These are phyloP conservation scores for Artemisia annua DNA, from an alignment of 129 eudicot species.

Conservation along the genomic window DNA sequence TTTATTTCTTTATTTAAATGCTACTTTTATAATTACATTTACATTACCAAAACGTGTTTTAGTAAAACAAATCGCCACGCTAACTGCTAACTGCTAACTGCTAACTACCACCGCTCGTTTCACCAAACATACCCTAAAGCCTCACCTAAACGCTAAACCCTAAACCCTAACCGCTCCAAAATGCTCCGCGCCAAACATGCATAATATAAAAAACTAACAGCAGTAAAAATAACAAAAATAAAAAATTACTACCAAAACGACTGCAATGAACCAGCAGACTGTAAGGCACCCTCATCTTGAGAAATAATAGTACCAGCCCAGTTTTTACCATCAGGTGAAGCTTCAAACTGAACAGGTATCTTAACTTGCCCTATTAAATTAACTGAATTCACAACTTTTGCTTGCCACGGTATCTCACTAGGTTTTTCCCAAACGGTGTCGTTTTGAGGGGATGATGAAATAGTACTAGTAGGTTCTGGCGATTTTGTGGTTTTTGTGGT, in stretches of 20 bases:
- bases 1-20: too few relatives aligned
- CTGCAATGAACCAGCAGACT: slow-evolving; percentile 17
- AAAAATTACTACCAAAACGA: slow-evolving; percentile 30
- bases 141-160: too few relatives aligned
- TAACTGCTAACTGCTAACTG: too few relatives aligned
- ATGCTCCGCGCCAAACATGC: background rate
- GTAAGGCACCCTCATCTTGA: slow-evolving; percentile 29
- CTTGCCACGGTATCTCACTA: slow-evolving; percentile 63
- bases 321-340: slow-evolving; percentile 57
- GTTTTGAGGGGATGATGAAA: background rate
- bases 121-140: too few relatives aligned
- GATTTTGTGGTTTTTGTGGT: slow-evolving; percentile 14
- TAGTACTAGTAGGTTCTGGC: background rate
- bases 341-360: slow-evolving; percentile 58
- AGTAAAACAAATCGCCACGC: too few relatives aligned
- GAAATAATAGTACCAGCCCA: slow-evolving; percentile 68
- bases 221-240: too few relatives aligned
- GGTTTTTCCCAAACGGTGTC: slow-evolving; percentile 57
- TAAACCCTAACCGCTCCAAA: background rate
- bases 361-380: slow-evolving; percentile 57
- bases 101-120: too few relatives aligned
- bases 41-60: too few relatives aligned
- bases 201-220: background rate
- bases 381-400: slow-evolving; percentile 66
- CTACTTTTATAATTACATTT: too few relatives aligned